Percentiles rank a stretch among this genome's conserved stretches.
These are phyloP conservation scores for Pseudonitzschia multistriata DNA, from an alignment of 108 stramenopile species.

Conservation along the genomic window DNA sequence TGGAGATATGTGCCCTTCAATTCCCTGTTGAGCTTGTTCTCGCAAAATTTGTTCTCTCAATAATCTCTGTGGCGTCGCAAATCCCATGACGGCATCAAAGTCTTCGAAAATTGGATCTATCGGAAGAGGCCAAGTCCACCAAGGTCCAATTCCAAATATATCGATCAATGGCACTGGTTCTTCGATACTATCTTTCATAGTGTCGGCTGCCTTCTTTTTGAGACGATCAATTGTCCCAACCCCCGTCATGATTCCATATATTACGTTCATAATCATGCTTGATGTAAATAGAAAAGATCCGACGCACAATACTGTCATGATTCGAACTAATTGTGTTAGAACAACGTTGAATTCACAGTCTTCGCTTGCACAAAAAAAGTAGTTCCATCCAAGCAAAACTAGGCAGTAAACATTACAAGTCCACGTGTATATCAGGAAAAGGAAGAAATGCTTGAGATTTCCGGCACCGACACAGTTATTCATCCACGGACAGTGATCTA, in stretches of 20 bases:
- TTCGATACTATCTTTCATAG: constrained; percentile 68
- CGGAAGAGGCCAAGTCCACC: constrained; percentile 73
- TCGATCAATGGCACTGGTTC: constrained; percentile 76
- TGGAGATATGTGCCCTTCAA: not conserved
- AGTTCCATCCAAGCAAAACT: constrained; percentile 80
- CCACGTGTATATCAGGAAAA: constrained; percentile 94
- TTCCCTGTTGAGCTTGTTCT: constrained; percentile 7
- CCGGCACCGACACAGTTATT: constrained; percentile 96
- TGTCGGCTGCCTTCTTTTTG: constrained; percentile 85
- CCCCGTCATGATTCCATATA: constrained; percentile 88
- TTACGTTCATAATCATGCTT: constrained; percentile 87
- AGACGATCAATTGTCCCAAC: constrained; percentile 91
- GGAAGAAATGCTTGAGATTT: constrained; percentile 92
- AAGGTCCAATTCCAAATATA: constrained; percentile 82
- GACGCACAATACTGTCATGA: constrained; percentile 78
- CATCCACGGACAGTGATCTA: constrained; percentile 98
- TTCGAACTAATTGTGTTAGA: constrained; percentile 73
- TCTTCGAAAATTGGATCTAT: constrained; percentile 85
- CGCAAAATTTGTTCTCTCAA: constrained; percentile 57
- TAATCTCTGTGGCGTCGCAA: constrained; percentile 70
- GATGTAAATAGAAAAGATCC: constrained; percentile 85
- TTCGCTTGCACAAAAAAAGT: constrained; percentile 82
- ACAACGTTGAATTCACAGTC: constrained; percentile 75
- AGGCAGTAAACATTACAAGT: constrained; percentile 79
- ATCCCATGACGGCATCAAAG: constrained; percentile 83